These are phyloP conservation scores for Jaminaea rosea DNA, from an alignment of 1,284 basidiomycete species.

Conservation along the genomic window DNA sequence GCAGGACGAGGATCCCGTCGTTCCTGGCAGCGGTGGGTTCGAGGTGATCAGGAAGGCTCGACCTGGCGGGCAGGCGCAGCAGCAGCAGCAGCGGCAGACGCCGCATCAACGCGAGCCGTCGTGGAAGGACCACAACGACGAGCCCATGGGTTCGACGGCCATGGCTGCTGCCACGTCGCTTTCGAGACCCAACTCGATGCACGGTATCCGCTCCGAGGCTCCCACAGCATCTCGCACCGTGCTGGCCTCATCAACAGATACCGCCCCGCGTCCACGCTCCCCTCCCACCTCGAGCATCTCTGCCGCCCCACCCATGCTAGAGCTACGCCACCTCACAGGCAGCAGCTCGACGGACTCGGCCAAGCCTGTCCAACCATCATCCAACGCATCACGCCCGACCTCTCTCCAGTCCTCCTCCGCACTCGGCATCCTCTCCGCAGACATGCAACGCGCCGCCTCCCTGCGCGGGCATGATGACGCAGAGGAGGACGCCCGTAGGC, in stretches of 20 bases:
- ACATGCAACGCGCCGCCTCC: constrained; percentile 7
- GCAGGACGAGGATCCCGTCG: constrained; percentile 4
- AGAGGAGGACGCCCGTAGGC: not conserved
- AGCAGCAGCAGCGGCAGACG: constrained; percentile 1
- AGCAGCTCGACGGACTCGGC: not conserved
- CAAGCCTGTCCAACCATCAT: too few relatives aligned
- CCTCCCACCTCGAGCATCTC: not conserved
- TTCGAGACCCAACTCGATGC: not conserved
- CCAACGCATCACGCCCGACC: not conserved
- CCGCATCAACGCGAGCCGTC: not conserved
- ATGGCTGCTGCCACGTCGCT: constrained; percentile 10
- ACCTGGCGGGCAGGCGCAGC: constrained; percentile 8
- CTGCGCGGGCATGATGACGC: not conserved
- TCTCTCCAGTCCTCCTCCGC: not conserved
- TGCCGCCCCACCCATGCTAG: too few relatives aligned
- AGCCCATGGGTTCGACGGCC: constrained; percentile 15
- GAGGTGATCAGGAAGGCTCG: constrained; percentile 26
- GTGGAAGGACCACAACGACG: constrained; percentile 3
- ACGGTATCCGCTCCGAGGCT: not conserved
- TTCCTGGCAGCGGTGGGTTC: constrained; percentile 17
- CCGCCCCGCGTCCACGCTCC: not conserved
- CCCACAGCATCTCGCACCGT: not conserved
- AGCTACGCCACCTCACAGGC: too few relatives aligned
- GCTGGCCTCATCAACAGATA: not conserved
- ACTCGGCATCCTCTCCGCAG: constrained; percentile 8